Percentiles rank a stretch among this genome's conserved stretches.
These are phyloP conservation scores for Tuctoria greenei DNA, from an alignment of 176 grass and related monocot species.

Conservation along the genomic window DNA sequence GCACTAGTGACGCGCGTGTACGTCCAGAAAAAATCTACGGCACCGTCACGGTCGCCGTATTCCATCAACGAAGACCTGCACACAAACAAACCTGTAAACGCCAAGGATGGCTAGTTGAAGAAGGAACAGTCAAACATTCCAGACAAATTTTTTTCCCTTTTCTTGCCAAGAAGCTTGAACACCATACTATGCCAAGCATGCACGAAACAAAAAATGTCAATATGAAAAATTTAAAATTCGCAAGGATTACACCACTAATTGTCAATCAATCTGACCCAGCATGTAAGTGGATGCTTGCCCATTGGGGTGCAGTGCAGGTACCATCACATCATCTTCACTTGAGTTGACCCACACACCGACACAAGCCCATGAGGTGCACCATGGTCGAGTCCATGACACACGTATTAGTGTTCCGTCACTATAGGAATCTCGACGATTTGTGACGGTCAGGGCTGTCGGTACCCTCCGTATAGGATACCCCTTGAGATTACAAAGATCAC, in stretches of 20 bases:
- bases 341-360: slow-evolving; percentile 36
- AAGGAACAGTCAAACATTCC: too few relatives aligned
- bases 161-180: too few relatives aligned
- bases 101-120: too few relatives aligned
- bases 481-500: too few relatives aligned
- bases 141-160: too few relatives aligned
- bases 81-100: too few relatives aligned
- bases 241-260: neutral
- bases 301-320: neutral
- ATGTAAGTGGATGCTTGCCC: neutral
- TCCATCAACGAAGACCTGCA: too few relatives aligned
- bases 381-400: slow-evolving; percentile 23
- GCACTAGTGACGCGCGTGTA: neutral
- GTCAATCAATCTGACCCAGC: neutral
- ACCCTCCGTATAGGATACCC: too few relatives aligned
- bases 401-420: neutral
- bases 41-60: too few relatives aligned
- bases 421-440: too few relatives aligned
- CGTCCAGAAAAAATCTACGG: too few relatives aligned
- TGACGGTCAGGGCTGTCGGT: too few relatives aligned
- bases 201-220: neutral
- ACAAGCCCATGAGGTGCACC: slow-evolving; percentile 26
- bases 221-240: neutral
- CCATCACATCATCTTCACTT: slow-evolving; percentile 33
- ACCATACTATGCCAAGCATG: neutral